These are phyloP conservation scores for Auricularia sp. DNA, from an alignment of 768 basidiomycete genomes.

Conservation along the genomic window DNA sequence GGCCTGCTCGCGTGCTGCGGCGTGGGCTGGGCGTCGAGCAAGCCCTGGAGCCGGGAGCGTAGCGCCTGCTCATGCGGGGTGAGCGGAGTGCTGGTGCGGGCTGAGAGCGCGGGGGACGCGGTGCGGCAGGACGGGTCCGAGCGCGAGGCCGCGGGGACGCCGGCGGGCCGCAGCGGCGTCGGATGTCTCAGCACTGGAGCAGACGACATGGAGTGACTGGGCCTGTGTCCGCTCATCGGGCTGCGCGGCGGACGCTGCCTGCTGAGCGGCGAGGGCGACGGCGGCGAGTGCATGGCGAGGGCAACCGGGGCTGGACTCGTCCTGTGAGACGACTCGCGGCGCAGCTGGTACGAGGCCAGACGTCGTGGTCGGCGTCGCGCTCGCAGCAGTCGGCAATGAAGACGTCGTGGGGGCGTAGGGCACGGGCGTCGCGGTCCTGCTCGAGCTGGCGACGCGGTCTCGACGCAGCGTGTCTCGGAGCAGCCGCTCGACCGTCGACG, in stretches of 20 bases:
- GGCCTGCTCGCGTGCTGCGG: not conserved
- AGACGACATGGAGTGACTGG: not conserved
- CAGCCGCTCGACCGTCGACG: conserved; percentile 45
- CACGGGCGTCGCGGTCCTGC: conserved; percentile 19
- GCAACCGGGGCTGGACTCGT: not conserved
- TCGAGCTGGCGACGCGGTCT: conserved; percentile 14
- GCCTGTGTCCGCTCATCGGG: not conserved
- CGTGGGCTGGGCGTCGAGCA: conserved; percentile 20
- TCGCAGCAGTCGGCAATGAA: conserved; percentile 15
- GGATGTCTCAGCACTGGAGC: not conserved
- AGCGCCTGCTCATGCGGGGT: conserved; percentile 40
- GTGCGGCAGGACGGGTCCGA: not conserved
- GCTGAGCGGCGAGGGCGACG: not conserved
- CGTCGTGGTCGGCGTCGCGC: conserved; percentile 20
- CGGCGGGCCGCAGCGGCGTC: not conserved
- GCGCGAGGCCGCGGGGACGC: conserved; percentile 1
- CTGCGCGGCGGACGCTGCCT: not conserved
- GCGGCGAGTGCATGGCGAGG: not conserved
- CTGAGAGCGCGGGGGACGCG: conserved; percentile 6
- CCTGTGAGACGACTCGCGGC: conserved; percentile 9
- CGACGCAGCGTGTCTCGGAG: conserved; percentile 46
- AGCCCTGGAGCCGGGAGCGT: conserved; percentile 42
- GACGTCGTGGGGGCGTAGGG: conserved; percentile 6
- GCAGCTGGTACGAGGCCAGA: conserved; percentile 7
- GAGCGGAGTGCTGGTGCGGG: conserved; percentile 26